Evolutionary conservation across 2,329 filamentous ascomycete genomes (phyloP), one percentile per base, ranked within the genome.

Genomic region (Polychaeton citri): DNA sequence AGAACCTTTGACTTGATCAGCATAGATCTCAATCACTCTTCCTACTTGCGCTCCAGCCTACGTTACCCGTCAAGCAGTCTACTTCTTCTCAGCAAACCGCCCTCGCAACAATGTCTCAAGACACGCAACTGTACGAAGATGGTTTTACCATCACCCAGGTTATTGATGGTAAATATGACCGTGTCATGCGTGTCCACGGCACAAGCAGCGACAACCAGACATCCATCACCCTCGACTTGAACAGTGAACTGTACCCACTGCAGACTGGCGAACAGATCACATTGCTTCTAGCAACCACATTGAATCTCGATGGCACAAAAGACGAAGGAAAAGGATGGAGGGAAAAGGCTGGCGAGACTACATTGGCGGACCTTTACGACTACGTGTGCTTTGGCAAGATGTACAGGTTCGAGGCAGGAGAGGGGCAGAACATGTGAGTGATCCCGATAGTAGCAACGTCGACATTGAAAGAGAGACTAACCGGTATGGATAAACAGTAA

Each of bases 81-180:
- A n/a, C n/a, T n/a, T n/a, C n/a, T n/a, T n/a, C n/a, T n/a, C n/a
- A n/a, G n/a, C 2, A 39, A 31, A n/a, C n/a, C n/a, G n/a, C n/a
- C n/a, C n/a, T n/a, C 43, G 61, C 64, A 50, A 68, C 64, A 47
- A 76, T 84, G 62, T 79, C 81, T 48, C 30, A 18, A 32, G 88
- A 96, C 65, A 79, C 87, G 39, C 80, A 90, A 53, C 82, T 96
- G 61, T 93, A 92, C 65, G 86, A 95, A 64, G 86, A 93, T 57
- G 79, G 75, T 52, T 95, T 96, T 72, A 81, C 73, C 42, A 71
- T 96, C 52, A 88, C 76, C 48, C 64, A 73, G 37, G 68, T 85
- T 58, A 82, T 94, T 65, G 72, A 78, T 53, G 74, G 79, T 53
- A 94, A 95, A 65, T 98, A 98, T 64, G 90, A 96, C 65, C 84